Evolutionary conservation across 2,329 filamentous ascomycete genomes (phyloP).

Genomic region (Colletotrichum echinochloae): DNA sequence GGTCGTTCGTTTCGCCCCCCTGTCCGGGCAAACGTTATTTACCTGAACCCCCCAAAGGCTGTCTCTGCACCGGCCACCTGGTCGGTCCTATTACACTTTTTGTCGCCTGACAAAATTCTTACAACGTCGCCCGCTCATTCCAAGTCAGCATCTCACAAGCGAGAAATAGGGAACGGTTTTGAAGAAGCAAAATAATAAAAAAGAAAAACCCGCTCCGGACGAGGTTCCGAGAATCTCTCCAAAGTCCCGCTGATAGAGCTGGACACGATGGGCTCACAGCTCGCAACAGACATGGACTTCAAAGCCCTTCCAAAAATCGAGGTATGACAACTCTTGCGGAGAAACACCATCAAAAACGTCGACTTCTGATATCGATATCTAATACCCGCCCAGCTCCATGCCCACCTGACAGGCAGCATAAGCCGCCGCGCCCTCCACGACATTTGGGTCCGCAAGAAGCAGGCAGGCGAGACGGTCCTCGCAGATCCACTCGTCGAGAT

Average conservation of each 20-base stretch:
- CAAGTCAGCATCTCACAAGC: too few species aligned
- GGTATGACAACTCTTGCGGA: constrained; percentile 49
- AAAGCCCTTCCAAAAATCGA: constrained; percentile 67
- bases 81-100: not conserved
- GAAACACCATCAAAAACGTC: constrained; percentile 8
- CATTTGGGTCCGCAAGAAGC: constrained; percentile 75
- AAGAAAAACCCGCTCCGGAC: not conserved
- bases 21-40: not conserved
- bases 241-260: not conserved
- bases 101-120: not conserved
- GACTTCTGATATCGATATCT: not conserved
- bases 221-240: not conserved
- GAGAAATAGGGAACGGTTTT: too few species aligned
- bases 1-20: not conserved
- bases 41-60: not conserved
- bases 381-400: constrained; percentile 71
- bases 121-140: not conserved
- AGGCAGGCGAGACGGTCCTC: constrained; percentile 64
- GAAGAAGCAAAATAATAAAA: too few species aligned
- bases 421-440: constrained; percentile 78
- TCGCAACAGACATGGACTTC: constrained; percentile 55
- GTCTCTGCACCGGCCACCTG: not conserved
- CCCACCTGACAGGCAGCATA: constrained; percentile 84
- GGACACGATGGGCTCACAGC: not conserved
- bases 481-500: constrained; percentile 78